Conservation (phyloP, 352 stramenopile genomes). For the Phytophthora crassamura region DNA sequence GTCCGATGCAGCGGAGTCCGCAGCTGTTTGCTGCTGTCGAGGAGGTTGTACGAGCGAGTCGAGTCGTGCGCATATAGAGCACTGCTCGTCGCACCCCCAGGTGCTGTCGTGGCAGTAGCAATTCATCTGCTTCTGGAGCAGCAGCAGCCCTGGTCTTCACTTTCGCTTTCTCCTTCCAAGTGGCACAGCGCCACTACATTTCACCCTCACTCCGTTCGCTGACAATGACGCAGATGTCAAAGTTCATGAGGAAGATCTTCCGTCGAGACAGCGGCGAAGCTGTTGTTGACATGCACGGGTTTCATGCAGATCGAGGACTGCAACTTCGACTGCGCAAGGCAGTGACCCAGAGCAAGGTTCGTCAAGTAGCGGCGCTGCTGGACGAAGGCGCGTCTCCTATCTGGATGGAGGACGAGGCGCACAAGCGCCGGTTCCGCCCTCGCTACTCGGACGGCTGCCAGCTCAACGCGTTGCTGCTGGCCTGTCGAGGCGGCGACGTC, state of each 20-base stretch:
- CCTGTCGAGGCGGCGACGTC: conserved; percentile 56
- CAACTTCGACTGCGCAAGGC: conserved; percentile 69
- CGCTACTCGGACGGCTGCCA: conserved; percentile 29
- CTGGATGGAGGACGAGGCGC: conserved; percentile 48
- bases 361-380: conserved; percentile 60
- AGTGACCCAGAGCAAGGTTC: conserved; percentile 47
- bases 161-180: conserved; percentile 18
- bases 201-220: not conserved
- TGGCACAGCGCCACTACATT: conserved; percentile 23
- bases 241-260: conserved; percentile 60
- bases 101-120: conserved; percentile 13
- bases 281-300: no score
- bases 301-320: conserved; percentile 21
- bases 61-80: conserved; percentile 22
- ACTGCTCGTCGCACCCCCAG: conserved; percentile 15
- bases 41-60: conserved; percentile 1
- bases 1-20: not conserved
- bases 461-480: conserved; percentile 70
- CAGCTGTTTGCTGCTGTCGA: conserved; percentile 4
- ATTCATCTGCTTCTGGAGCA: conserved; percentile 5
- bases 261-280: conserved; percentile 30
- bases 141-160: conserved; percentile 11
- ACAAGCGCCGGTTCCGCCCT: conserved; percentile 17
- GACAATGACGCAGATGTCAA: conserved; percentile 52
- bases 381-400: conserved; percentile 63